Conservation (phyloP, 2,329 filamentous ascomycete species). For the Sarocladium kiliense region DNA sequence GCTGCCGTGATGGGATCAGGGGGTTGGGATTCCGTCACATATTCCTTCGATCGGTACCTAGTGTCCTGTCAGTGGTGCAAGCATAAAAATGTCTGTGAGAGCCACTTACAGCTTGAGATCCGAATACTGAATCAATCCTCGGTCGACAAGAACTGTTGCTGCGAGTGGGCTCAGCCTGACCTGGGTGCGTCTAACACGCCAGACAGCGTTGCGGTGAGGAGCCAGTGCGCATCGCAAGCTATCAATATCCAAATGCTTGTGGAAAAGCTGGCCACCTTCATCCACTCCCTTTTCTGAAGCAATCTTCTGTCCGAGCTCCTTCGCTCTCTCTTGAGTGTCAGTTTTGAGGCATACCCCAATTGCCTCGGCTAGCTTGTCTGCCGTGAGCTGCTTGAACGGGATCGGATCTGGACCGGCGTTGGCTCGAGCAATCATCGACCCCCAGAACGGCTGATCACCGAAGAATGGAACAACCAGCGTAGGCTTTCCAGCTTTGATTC, state of each 20-base stretch:
- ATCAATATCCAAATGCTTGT: slow-evolving; percentile 62
- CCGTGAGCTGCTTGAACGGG: slow-evolving; percentile 62
- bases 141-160: slow-evolving; percentile 61
- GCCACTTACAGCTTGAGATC: slow-evolving; percentile 65
- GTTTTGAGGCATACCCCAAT: slow-evolving; percentile 57
- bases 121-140: slow-evolving; percentile 59
- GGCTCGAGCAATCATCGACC: slow-evolving; percentile 66
- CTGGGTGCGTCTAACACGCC: slow-evolving; percentile 65
- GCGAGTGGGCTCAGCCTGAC: slow-evolving; percentile 67
- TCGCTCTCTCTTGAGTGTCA: slow-evolving; percentile 51
- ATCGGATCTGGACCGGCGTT: slow-evolving; percentile 69
- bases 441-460: slow-evolving; percentile 81
- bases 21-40: slow-evolving; percentile 73
- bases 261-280: slow-evolving; percentile 62
- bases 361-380: slow-evolving; percentile 59
- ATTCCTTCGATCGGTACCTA: slow-evolving; percentile 54
- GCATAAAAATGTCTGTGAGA: no score
- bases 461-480: slow-evolving; percentile 86
- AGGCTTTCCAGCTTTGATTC: slow-evolving; percentile 74
- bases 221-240: slow-evolving; percentile 65
- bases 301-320: slow-evolving; percentile 58
- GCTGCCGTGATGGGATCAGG: slow-evolving; percentile 75
- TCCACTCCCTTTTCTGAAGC: slow-evolving; percentile 60
- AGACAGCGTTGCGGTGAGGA: slow-evolving; percentile 65
- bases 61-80: slow-evolving; percentile 1